Evolutionary conservation across 2,329 filamentous ascomycete species (phyloP).

Genomic region (Xenosphaeropsis pyriputrescens): DNA sequence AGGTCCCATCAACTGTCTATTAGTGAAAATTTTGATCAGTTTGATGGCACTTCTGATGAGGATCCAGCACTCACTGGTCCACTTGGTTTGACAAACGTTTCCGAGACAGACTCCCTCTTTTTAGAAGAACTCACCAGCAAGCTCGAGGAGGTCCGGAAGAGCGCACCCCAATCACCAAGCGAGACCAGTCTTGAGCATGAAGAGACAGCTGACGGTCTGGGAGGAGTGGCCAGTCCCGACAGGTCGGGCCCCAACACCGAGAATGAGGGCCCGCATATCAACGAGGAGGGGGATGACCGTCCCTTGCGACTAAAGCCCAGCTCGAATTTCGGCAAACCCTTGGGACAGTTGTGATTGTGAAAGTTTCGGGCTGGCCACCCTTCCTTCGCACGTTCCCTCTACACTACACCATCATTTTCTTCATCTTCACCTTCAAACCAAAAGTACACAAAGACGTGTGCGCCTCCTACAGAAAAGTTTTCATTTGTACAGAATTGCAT

Average conservation of each 20-base stretch:
- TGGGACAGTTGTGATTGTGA: not conserved
- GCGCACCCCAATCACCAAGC: not conserved
- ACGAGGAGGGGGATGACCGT: not conserved
- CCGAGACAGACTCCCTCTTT: constrained; percentile 39
- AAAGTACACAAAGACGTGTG: no score
- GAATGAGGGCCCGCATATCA: not conserved
- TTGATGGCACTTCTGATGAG: constrained; percentile 15
- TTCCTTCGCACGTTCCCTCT: no score
- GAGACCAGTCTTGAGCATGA: not conserved
- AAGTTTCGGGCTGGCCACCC: no score
- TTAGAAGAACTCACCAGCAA: constrained; percentile 33
- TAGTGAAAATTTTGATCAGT: not conserved
- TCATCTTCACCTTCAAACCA: no score
- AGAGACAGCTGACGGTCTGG: no score
- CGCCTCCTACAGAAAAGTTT: no score
- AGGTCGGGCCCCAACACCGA: not conserved
- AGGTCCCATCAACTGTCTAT: not conserved
- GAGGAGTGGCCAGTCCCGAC: not conserved
- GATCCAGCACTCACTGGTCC: constrained; percentile 35
- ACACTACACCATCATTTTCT: no score
- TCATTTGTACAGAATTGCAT: no score
- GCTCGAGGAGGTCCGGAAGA: constrained; percentile 19
- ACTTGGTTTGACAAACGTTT: constrained; percentile 38
- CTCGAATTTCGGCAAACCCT: constrained; percentile 4
- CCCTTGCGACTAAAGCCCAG: constrained; percentile 3